Conservation (phyloP, 345 rosid species). For the Eucalyptus albens region DNA sequence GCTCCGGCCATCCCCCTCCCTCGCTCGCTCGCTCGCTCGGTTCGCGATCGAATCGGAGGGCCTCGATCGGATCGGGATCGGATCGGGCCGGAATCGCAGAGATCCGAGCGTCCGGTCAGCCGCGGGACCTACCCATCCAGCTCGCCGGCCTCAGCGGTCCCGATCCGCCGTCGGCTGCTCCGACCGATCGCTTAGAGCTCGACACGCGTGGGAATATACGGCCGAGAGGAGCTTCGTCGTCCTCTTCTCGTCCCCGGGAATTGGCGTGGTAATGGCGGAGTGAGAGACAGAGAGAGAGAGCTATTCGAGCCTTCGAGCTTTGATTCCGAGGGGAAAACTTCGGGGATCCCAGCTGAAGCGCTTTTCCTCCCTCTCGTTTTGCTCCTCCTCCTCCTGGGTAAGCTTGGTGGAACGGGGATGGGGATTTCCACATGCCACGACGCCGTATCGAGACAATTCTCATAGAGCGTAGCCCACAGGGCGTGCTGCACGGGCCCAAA, state of each 20-base stretch:
- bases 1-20: conserved; percentile 68
- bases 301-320: not conserved
- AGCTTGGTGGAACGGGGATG: not conserved
- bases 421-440: not conserved
- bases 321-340: not conserved
- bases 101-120: not conserved
- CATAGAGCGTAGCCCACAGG: not conserved
- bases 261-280: not conserved
- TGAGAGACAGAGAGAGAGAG: not conserved
- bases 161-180: not conserved
- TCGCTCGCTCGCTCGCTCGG: not conserved
- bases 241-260: not conserved
- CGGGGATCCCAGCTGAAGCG: not conserved
- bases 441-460: not conserved
- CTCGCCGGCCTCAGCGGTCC: not conserved
- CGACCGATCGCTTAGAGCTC: not conserved
- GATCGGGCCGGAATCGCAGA: not conserved
- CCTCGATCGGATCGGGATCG: not conserved
- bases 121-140: not conserved
- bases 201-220: not conserved
- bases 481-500: not conserved
- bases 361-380: not conserved
- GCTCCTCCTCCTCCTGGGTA: not conserved
- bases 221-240: not conserved
- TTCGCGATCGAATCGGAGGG: not conserved